Base-by-base conservation (phyloP, 2,329 filamentous ascomycete genomes). In the Coniella lustricola region DNA sequence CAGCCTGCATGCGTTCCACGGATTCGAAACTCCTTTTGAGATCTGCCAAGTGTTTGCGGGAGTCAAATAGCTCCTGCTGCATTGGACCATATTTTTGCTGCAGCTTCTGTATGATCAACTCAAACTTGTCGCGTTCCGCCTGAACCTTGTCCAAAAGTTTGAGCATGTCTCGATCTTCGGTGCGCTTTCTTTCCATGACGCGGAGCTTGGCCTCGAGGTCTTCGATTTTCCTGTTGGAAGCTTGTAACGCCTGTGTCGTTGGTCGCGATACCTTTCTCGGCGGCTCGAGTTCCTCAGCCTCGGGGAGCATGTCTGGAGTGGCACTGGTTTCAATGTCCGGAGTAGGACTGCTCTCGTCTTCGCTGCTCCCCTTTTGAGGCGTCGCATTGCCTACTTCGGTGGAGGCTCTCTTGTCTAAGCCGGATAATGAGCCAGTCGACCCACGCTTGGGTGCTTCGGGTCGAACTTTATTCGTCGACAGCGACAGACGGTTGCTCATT, bases 61-160 rank as follows among this genome's bases (percentile, higher is more conserved):
- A 67, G 14, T 91, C 85, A 1, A 71, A 71, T 52, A 88, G 82
- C 60, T 97, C 91, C 57, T 87, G 80, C 55, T 90, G 85, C 49
- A 91, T 85, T 0, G 87, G 81, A 60, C 94, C 88, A 55, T 89
- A 90, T 65, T 96, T 97, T 34, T 81, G 75, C 62, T 96, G 89
- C 40, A 98, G 71, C 59, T 94, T 96, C 60, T 95, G 86, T 42
- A 96, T 90, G 55, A 97, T 89, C 4, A 68, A 74, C 63, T 95
- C 87, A 54, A 86, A 90, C 55, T 84, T 85, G 60, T 91, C 86
- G 22, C 82, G 76, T 59, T 94, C 87, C 16, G 79, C 75, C 60
- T 90, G 83, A 14, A 90, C 68, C 55, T 84, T 82, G 49, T 95
- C 87, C 41, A 95, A 66, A 12, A 76, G 77, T 61, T 91, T 90